Evolutionary conservation across 257 asterid genomes (phyloP), one percentile per base, ranked within the genome.

Genomic region (Cordia subcordata): DNA sequence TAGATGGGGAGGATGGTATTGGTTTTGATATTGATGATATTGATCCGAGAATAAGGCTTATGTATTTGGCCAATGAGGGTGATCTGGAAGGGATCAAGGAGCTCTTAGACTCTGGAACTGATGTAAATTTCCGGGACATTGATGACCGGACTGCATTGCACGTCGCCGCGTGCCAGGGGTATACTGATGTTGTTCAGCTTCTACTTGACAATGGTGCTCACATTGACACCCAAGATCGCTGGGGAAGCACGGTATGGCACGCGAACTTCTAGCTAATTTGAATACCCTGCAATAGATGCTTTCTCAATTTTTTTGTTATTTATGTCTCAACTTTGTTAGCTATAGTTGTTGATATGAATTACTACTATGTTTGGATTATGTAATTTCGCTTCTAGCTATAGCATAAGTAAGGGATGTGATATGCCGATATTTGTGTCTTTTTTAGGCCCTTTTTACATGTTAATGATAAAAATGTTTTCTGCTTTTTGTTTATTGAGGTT

Each of bases 161-260:
- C 46, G 68, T 92, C 27, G 98, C 96, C 3, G 94, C 98, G n/a
- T 92, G 98, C 81, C 98, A 92, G 77, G 98, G 98, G 4, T 76
- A 79, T 51, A 72, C 62, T 58, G 95, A 84, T 50, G 95, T 92
- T 27, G 88, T 79, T 17, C 60, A 70, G 61, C 55, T 84, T 57
- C 70, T 92, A 83, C 74, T 92, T 13, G 74, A 80, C 5, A 81
- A 73, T 13, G 85, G 86, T 38, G 96, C 96, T 0, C 62, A 72
- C 15, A 77, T 80, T 13, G 92, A 86, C 68, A 70, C 83, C 38
- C 55, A 67, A 57, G 98, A 92, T 74, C 94, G 96, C 11, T 88
- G 98, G 98, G 96, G 95, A 67, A 92, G 98, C 84, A 82, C 95
- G 98, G 98, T 92, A 92, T 75, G 15, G 5, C 54, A 42, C 20